Evolutionary conservation across 805 yeast species (phyloP), one percentile per base, ranked within the genome.

Genomic region (Jamesozyma spencerorum): DNA sequence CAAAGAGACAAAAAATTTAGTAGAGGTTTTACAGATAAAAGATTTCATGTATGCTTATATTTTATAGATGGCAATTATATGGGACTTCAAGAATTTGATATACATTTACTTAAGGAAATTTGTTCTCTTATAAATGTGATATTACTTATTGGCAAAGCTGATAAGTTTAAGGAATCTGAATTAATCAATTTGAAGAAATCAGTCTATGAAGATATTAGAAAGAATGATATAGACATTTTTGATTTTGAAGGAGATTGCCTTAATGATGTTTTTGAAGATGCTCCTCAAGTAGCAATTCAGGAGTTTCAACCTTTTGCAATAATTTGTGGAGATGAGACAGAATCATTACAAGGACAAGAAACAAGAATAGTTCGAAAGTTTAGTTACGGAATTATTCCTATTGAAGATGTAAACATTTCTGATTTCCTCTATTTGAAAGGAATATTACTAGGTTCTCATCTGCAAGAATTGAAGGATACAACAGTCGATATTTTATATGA

Each of bases 91-190:
- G 53, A 51, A 15, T 44, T 51, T 40, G 97, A 90, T 57, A 69
- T 82, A 40, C 73, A 71, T 47, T 69, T 84, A 39, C 83, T 88
- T 81, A 75, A 69, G 49, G 68, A 71, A 36, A 68, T 88, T 38
- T 74, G 88, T 13, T 69, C 74, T 18, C 75, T 79, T 48, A 94
- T 84, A 17, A 88, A 88, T 63, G 71, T 90, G 19, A 75, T 88
- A 34, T 95, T 97, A 2, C 78, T 87, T 19, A 74, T 88, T 43
- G 75, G 84, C 29, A 81, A 84, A 53, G 79, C 94, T 2, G 97
- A 88, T 58, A 70, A 85, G 2, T 68, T 85, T 49, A 85, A 94
- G 0, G 70, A 69, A 18, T 58, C 71, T 2, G 96, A 88, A 60
- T 62, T 79, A 41, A 55, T 58, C 13, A 59, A 60, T 22, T 71